phyloP scores from a whole-genome alignment of 2,329 filamentous ascomycete genomes.

The Drechslerella stenobrocha region DNA sequence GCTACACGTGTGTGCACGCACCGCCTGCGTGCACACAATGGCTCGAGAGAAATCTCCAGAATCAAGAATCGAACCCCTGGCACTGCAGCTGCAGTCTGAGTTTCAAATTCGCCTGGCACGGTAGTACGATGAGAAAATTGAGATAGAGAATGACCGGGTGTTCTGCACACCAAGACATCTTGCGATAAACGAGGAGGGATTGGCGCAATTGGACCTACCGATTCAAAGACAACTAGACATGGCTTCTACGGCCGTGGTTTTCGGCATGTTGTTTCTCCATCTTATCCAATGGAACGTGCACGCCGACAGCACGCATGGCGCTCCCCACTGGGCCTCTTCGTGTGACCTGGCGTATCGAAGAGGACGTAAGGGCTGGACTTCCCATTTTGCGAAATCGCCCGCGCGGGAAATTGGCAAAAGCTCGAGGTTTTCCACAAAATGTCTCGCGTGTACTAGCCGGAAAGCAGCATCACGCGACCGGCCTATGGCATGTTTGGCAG shows the following conservation, averaged over 20 bases:
- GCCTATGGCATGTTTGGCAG: neutral
- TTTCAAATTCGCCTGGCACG: too few relatives aligned
- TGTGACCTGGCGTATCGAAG: neutral
- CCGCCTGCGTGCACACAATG: too few relatives aligned
- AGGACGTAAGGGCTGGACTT: neutral
- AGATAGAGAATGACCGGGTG: constrained; percentile 15
- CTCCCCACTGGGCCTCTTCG: constrained; percentile 10
- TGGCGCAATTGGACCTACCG: constrained; percentile 13
- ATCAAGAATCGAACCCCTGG: too few relatives aligned
- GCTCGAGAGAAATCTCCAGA: too few relatives aligned
- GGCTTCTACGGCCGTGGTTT: constrained; percentile 11
- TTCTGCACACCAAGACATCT: constrained; percentile 45
- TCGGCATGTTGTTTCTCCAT: constrained; percentile 18
- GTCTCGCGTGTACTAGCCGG: constrained; percentile 6
- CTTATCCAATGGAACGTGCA: constrained; percentile 19
- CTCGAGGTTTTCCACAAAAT: neutral
- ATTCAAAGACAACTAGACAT: constrained; percentile 15
- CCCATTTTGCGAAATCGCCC: constrained; percentile 23
- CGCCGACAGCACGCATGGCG: constrained; percentile 40
- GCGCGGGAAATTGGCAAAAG: constrained; percentile 36
- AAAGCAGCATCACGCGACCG: neutral
- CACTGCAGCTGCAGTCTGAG: too few relatives aligned
- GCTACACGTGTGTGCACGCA: too few relatives aligned
- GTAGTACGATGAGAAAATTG: too few relatives aligned
- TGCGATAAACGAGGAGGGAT: constrained; percentile 10